Conservation (phyloP, 1,139 yeast species). For the Chernovozyma sophiae-reginae region DNA sequence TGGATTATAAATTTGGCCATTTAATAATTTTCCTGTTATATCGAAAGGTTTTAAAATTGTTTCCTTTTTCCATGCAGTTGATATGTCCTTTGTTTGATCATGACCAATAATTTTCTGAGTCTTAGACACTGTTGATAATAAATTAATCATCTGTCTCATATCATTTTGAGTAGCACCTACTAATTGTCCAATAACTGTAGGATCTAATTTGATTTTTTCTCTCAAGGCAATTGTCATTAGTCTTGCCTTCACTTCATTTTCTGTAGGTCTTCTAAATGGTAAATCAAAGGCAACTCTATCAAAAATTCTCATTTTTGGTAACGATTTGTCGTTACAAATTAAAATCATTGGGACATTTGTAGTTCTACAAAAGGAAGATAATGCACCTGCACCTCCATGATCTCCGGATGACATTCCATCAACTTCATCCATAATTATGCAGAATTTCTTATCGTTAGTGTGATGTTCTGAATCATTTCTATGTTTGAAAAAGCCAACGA, state of each 20-base stretch:
- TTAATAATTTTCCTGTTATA: slow-evolving; percentile 67
- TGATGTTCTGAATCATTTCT: slow-evolving; percentile 26
- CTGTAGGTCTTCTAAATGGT: slow-evolving; percentile 86
- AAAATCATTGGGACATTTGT: slow-evolving; percentile 88
- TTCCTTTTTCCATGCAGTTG: slow-evolving; percentile 82
- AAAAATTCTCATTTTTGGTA: slow-evolving; percentile 95
- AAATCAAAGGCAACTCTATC: slow-evolving; percentile 81
- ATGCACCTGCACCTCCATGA: slow-evolving; percentile 96
- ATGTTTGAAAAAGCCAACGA: slow-evolving; percentile 67
- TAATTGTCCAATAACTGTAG: slow-evolving; percentile 75
- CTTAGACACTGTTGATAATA: slow-evolving; percentile 78
- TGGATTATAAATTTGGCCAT: slow-evolving; percentile 57
- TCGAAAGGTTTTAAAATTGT: slow-evolving; percentile 92
- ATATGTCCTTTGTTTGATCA: slow-evolving; percentile 46
- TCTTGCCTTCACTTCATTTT: slow-evolving; percentile 74
- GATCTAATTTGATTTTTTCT: slow-evolving; percentile 77
- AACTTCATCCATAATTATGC: slow-evolving; percentile 96
- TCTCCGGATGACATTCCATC: slow-evolving; percentile 99
- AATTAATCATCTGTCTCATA: slow-evolving; percentile 88
- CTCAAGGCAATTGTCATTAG: slow-evolving; percentile 87
- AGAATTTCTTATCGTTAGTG: slow-evolving; percentile 49
- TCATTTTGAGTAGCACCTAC: slow-evolving; percentile 86
- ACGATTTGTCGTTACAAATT: slow-evolving; percentile 87
- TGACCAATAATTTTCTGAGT: slow-evolving; percentile 61
- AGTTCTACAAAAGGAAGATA: slow-evolving; percentile 80